phyloP scores from a whole-genome alignment of 2,329 filamentous ascomycete species.

The Xenoacremonium recifei region DNA sequence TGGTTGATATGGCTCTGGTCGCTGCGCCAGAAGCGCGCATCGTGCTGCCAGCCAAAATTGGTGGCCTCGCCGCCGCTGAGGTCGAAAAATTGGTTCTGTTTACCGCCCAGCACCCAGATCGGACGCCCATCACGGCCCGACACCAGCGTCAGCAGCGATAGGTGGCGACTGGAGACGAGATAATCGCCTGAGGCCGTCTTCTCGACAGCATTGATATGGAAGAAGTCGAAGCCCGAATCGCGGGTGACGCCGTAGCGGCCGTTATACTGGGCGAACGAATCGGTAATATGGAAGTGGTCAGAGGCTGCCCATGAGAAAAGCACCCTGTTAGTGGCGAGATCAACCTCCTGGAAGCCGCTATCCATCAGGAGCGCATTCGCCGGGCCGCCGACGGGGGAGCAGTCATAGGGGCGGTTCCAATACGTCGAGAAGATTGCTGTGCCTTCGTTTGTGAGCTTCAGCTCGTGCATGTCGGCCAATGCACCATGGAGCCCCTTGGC shows the following conservation, averaged over 20 bases:
- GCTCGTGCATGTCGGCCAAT: constrained; percentile 41
- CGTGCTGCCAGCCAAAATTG: constrained; percentile 39
- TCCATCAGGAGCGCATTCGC: constrained; percentile 30
- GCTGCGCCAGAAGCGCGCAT: constrained; percentile 32
- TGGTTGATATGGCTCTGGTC: constrained; percentile 28
- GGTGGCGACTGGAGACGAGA: constrained; percentile 34
- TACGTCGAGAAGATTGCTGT: constrained; percentile 44
- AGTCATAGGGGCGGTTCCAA: constrained; percentile 30
- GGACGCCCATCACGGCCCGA: constrained; percentile 26
- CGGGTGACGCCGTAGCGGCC: constrained; percentile 27
- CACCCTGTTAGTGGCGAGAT: constrained; percentile 34
- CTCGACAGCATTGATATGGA: constrained; percentile 36
- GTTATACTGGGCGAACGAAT: constrained; percentile 27
- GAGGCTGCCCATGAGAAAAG: constrained; percentile 37
- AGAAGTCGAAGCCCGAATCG: constrained; percentile 34
- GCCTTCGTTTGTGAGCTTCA: constrained; percentile 38
- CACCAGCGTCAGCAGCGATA: constrained; percentile 29
- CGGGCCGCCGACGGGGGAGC: constrained; percentile 30
- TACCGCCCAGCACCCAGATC: constrained; percentile 37
- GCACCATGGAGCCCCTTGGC: constrained; percentile 33
- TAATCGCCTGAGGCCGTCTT: constrained; percentile 34
- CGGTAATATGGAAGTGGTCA: constrained; percentile 27
- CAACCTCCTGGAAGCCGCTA: constrained; percentile 39
- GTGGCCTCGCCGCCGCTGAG: constrained; percentile 32
- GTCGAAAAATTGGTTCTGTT: constrained; percentile 34